Percentiles rank a stretch among this genome's conserved stretches.
Evolutionary conservation across 2,329 filamentous ascomycete genomes (phyloP).

Genomic region (Knoxdaviesia capensis): DNA sequence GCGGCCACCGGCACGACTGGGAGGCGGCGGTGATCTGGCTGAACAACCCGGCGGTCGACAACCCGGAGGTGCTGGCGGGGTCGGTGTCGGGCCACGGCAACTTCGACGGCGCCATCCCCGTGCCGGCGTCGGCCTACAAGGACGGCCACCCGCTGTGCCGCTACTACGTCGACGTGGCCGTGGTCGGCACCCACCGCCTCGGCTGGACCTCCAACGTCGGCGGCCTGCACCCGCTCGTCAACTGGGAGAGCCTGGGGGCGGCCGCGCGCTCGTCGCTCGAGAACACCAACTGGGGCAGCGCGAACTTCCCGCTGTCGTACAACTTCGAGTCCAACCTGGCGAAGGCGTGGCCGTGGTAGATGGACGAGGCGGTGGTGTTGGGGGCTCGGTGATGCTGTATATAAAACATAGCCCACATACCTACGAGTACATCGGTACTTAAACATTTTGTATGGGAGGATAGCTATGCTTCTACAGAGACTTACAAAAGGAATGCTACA

Average conservation of each 20-base stretch:
- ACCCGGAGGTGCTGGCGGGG: constrained; percentile 14
- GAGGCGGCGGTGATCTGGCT: constrained; percentile 15
- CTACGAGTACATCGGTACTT: no score
- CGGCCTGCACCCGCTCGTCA: constrained; percentile 17
- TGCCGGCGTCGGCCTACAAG: constrained; percentile 1
- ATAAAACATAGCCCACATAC: no score
- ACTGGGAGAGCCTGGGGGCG: constrained; percentile 20
- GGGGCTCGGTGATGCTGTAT: no score
- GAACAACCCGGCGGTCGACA: constrained; percentile 8
- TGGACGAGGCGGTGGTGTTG: constrained; percentile 9
- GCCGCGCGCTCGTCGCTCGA: constrained; percentile 15
- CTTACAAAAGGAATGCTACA: no score
- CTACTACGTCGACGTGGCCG: constrained; percentile 12
- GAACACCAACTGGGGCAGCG: constrained; percentile 18
- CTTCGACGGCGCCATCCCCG: constrained; percentile 10
- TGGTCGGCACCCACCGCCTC: constrained; percentile 15
- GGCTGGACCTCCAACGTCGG: constrained; percentile 15
- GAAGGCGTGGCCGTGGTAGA: constrained; percentile 5
- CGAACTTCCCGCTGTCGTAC: constrained; percentile 19
- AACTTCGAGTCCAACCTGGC: constrained; percentile 9
- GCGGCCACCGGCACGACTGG: constrained; percentile 20
- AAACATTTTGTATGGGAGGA: no score
- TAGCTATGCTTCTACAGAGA: no score
- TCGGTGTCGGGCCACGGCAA: constrained; percentile 17
- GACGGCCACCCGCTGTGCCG: constrained; percentile 9